Percentiles rank a stretch among this genome's conserved stretches.
These are phyloP conservation scores for Tricholoma matsutake DNA, from an alignment of 768 basidiomycete species.

Conservation along the genomic window DNA sequence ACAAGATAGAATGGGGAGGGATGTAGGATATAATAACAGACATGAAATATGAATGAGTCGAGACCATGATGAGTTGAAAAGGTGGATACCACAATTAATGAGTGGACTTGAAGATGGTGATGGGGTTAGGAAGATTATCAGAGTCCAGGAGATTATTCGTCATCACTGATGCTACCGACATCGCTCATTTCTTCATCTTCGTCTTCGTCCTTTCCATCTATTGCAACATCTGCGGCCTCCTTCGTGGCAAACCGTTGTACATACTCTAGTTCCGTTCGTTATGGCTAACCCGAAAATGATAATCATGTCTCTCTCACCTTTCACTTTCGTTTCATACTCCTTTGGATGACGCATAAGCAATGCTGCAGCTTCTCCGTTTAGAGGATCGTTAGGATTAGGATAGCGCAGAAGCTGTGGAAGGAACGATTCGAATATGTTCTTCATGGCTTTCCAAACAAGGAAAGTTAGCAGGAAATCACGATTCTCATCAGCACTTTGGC, in stretches of 20 bases:
- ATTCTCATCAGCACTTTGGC: constrained; percentile 24
- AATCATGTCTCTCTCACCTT: constrained; percentile 48
- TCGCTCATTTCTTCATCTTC: constrained; percentile 89
- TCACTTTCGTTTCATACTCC: constrained; percentile 91
- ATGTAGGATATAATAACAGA: constrained; percentile 4
- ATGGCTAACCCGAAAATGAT: neutral
- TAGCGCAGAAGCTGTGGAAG: constrained; percentile 95
- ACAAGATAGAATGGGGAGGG: constrained; percentile 7
- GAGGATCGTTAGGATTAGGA: constrained; percentile 96
- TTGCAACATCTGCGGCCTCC: constrained; percentile 79
- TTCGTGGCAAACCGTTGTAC: constrained; percentile 94
- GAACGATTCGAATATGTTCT: constrained; percentile 99
- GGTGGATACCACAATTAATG: neutral
- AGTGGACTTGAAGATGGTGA: constrained; percentile 5
- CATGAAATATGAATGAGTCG: constrained; percentile 15
- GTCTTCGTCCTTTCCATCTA: constrained; percentile 58
- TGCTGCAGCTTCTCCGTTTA: constrained; percentile 97
- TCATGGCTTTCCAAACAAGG: constrained; percentile 68
- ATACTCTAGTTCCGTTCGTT: constrained; percentile 64
- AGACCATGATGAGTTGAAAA: constrained; percentile 6
- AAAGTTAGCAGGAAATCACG: neutral
- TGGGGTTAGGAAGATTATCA: neutral
- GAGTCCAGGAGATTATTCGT: constrained; percentile 39
- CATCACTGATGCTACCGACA: constrained; percentile 77
- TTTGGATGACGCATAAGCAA: constrained; percentile 97